Evolutionary conservation across 139 green algal species (phyloP).

Genomic region (Coelastrella sp.): DNA sequence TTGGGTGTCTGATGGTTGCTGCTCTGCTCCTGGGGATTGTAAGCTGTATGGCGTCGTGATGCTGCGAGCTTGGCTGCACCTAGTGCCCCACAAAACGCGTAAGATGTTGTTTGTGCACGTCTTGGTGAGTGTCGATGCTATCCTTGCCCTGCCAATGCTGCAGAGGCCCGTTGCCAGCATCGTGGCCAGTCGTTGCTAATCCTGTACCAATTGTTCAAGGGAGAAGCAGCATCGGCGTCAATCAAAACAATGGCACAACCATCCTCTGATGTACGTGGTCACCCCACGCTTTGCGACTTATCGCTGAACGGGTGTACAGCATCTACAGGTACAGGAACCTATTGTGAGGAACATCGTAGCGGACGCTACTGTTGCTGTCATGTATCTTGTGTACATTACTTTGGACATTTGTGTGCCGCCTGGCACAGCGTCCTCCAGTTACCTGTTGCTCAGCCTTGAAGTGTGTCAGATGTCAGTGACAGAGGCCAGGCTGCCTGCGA

Average conservation of each 20-base stretch:
- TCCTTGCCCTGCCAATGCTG: background rate
- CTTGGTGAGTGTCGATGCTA: background rate
- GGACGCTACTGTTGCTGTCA: too few relatives aligned
- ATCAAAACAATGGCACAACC: too few relatives aligned
- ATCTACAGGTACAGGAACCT: too few relatives aligned
- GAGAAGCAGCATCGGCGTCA: too few relatives aligned
- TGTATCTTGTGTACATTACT: too few relatives aligned
- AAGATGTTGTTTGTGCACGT: background rate
- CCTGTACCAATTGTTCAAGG: too few relatives aligned
- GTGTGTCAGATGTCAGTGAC: background rate
- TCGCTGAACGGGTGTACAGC: too few relatives aligned
- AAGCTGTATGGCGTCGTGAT: background rate
- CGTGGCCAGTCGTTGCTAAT: background rate
- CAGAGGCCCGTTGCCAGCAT: background rate
- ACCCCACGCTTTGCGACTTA: too few relatives aligned
- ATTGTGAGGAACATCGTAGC: too few relatives aligned
- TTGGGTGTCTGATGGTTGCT: background rate
- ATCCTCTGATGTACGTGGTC: too few relatives aligned
- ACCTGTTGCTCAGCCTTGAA: background rate
- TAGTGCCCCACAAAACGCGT: background rate
- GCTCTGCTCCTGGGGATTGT: constrained; percentile 3
- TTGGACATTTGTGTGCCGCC: background rate
- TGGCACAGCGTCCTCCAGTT: background rate
- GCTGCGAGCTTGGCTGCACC: background rate
- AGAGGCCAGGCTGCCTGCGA: too few relatives aligned